Conservation (phyloP, 768 basidiomycete genomes). For the Lactifluus piperatus region DNA sequence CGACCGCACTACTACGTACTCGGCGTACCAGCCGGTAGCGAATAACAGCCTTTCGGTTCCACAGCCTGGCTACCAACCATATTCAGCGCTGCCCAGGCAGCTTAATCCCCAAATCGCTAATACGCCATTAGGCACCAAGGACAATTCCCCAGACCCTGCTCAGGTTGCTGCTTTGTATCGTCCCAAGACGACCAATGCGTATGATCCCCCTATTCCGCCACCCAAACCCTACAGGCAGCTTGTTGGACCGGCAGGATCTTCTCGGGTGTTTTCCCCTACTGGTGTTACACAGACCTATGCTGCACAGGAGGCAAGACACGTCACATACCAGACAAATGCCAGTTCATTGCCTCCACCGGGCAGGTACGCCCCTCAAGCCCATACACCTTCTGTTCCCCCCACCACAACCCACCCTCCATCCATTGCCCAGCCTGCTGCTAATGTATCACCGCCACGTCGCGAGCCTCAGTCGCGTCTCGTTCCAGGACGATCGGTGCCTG, state of each 20-base stretch:
- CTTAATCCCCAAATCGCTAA: background rate
- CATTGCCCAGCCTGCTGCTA: background rate
- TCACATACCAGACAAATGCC: background rate
- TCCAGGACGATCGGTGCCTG: background rate
- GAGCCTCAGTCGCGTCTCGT: slow-evolving; percentile 1
- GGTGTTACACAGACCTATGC: background rate
- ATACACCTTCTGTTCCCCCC: background rate
- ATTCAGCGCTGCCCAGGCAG: slow-evolving; percentile 18
- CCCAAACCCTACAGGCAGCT: slow-evolving; percentile 13
- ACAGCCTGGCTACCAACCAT: slow-evolving; percentile 16
- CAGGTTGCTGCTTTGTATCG: slow-evolving; percentile 18
- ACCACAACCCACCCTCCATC: background rate
- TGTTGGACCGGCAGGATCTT: background rate
- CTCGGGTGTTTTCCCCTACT: slow-evolving; percentile 8
- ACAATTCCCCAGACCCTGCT: background rate
- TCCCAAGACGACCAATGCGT: slow-evolving; percentile 25
- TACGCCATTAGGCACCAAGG: background rate
- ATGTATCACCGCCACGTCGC: slow-evolving; percentile 4
- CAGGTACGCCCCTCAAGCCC: background rate
- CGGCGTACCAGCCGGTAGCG: slow-evolving; percentile 24
- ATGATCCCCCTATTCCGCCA: slow-evolving; percentile 28
- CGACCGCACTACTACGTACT: slow-evolving; percentile 21
- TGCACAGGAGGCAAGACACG: background rate
- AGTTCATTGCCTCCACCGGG: background rate
- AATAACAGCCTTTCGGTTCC: slow-evolving; percentile 17